Evolutionary conservation across 2,329 filamentous ascomycete genomes (phyloP), one percentile per base, ranked within the genome.

Genomic region (Orbilia ellipsospora): DNA sequence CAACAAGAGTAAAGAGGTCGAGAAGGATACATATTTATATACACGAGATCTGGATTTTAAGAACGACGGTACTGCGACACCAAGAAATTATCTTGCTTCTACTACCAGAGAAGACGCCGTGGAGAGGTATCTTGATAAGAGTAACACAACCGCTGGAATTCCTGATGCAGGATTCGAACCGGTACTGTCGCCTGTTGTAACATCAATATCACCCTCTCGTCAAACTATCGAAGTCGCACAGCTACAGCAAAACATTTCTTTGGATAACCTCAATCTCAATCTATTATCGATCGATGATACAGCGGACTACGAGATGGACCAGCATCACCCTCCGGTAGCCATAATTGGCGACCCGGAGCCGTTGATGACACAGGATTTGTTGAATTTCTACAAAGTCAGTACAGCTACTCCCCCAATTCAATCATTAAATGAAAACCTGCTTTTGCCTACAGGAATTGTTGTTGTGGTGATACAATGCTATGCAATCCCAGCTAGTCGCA

Each of bases 261-360:
- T 31, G 64, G 44, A 68, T 55, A 54, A 50, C 13, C 28, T 18
- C 15, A 16, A 6, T 42, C 64, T 45, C 40, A 36, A 36, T 36
- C 8, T 10, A 36, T 6, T 36, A 36, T 36, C 55, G 45, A 68
- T 54, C 64, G 56, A 69, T 69, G 65, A 55, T 69, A 62, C 55
- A 4, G 65, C 72, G 31, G 44, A 36, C 31, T 2, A 36, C 31
- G 31, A 60, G 18, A 75, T 75, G 72, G 72, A 75, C 18, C 45
- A 54, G 64, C 31, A 6, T 36, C 64, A 69, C 50, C 64, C 64
- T 52, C 64, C 72, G 72, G 72, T 75, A 75, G 72, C 64, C 40
- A 75, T 75, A 48, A 63, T 75, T 69, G 72, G 72, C 20, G 72
- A 75, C 67, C 72, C 72, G 60, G 72, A 75, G 59, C 72, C 72